Conservation (phyloP, 805 yeast species). For the Cyberlindnera saturnus region DNA sequence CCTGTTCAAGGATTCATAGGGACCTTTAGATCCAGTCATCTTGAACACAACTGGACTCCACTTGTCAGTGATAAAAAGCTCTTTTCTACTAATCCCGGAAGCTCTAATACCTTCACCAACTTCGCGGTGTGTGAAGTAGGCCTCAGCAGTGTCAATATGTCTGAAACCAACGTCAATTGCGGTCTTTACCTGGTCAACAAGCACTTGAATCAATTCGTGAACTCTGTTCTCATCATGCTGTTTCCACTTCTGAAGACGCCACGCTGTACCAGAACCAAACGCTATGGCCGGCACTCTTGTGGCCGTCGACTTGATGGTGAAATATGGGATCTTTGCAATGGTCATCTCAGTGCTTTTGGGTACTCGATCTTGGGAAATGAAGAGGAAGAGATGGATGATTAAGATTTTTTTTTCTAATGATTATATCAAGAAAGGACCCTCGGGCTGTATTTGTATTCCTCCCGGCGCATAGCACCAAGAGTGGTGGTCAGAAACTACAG, state of each 20-base stretch:
- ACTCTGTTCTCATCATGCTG: slow-evolving; percentile 7
- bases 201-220: slow-evolving; percentile 26
- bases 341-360: slow-evolving; percentile 1
- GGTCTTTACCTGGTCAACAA: slow-evolving; percentile 11
- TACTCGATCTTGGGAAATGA: no score
- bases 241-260: slow-evolving; percentile 29
- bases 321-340: slow-evolving; percentile 14
- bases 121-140: slow-evolving; percentile 51
- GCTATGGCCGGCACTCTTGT: slow-evolving; percentile 38
- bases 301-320: slow-evolving; percentile 31
- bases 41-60: slow-evolving; percentile 28
- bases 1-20: slow-evolving; percentile 38
- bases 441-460: no score
- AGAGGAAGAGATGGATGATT: no score
- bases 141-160: slow-evolving; percentile 63
- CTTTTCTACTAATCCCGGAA: slow-evolving; percentile 35
- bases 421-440: no score
- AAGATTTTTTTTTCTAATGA: no score
- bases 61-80: slow-evolving; percentile 55
- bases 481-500: no score
- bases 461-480: no score
- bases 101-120: slow-evolving; percentile 44
- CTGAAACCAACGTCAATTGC: slow-evolving; percentile 45
- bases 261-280: slow-evolving; percentile 40
- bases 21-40: slow-evolving; percentile 29